Percentiles rank a stretch among this genome's conserved stretches.
Conservation (phyloP, 495 filamentous ascomycete species). For the Aspergillus mulundensis region DNA sequence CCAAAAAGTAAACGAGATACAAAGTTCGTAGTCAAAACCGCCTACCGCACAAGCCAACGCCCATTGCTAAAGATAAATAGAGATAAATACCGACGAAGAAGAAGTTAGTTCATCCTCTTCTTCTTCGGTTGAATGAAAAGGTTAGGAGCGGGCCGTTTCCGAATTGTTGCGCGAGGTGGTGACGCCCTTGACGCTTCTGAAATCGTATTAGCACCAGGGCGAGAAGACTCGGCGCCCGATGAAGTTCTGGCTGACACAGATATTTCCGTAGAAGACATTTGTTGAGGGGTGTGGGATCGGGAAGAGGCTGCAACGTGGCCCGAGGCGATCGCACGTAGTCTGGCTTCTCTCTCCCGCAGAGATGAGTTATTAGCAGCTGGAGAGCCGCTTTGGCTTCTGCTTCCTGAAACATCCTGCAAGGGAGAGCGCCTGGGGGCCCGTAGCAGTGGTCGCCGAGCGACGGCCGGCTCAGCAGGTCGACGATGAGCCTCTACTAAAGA, state of each 20-base stretch:
- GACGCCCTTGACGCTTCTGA: constrained; percentile 5
- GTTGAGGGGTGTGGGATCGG: background rate
- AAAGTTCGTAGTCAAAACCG: background rate
- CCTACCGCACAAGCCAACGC: background rate
- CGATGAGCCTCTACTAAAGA: constrained; percentile 43
- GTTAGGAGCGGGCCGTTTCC: constrained; percentile 32
- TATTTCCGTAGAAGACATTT: no score
- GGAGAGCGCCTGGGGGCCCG: constrained; percentile 24
- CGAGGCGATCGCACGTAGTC: constrained; percentile 27
- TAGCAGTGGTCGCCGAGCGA: constrained; percentile 10
- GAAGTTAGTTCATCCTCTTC: constrained; percentile 20
- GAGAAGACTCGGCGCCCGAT: background rate
- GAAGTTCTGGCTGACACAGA: constrained; percentile 4
- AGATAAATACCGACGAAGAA: background rate
- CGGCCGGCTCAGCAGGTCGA: constrained; percentile 22
- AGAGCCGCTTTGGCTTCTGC: constrained; percentile 5
- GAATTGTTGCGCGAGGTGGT: constrained; percentile 21
- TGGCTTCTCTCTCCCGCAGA: constrained; percentile 29
- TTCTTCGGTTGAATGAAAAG: constrained; percentile 42
- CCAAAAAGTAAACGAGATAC: background rate
- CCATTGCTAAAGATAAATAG: background rate
- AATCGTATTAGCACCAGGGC: background rate
- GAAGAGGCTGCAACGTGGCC: constrained; percentile 17
- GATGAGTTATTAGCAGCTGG: constrained; percentile 11
- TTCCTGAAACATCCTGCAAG: background rate